Evolutionary conservation across 306 rosid species (phyloP), one percentile per base, ranked within the genome.

Genomic region (Begonia peltatifolia): DNA sequence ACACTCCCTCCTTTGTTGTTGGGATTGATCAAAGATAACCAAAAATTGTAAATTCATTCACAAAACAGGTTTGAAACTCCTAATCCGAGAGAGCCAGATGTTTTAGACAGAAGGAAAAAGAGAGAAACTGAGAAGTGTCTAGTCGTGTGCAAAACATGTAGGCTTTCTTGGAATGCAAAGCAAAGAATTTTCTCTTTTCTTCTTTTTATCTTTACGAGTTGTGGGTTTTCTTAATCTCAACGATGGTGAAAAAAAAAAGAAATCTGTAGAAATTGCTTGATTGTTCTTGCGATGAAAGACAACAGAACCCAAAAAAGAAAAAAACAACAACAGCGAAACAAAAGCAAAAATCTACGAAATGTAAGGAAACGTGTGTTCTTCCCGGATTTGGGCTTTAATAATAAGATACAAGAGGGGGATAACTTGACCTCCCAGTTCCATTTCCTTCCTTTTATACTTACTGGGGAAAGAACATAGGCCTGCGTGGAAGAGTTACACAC

Each of bases 371-470:
- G 48, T 10, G 14, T 3, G 16, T 14, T 17, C 10, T 16, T 16
- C 14, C 53, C 20, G 22, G 17, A 2, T 16, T 17, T 50, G 53
- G 38, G 6, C 9, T 44, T 44, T 44, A n/a, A 2, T 15, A 20
- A 14, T 50, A 6, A 16, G 53, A 15, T 17, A 50, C 6, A 50
- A 12, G 22, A 4, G 53, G 5, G 53, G 10, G 30, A 50, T 50
- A n/a, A 11, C 53, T 17, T 50, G 53, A 6, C 53, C 53, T 6
- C 35, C 35, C 35, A 25, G 4, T 17, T 5, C 53, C 22, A 48
- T 50, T 17, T 50, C 53, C 14, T 50, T 50, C 17, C 16, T 50
- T 50, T n/a, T 50, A 50, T 50, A 14, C 53, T 50, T 50, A 16
- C 16, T 50, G 53, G 53, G 53, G 53, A 50, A 50, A 50, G 8